These are phyloP conservation scores for Amniculicola lignicola DNA, from an alignment of 495 filamentous ascomycete species.

Conservation along the genomic window DNA sequence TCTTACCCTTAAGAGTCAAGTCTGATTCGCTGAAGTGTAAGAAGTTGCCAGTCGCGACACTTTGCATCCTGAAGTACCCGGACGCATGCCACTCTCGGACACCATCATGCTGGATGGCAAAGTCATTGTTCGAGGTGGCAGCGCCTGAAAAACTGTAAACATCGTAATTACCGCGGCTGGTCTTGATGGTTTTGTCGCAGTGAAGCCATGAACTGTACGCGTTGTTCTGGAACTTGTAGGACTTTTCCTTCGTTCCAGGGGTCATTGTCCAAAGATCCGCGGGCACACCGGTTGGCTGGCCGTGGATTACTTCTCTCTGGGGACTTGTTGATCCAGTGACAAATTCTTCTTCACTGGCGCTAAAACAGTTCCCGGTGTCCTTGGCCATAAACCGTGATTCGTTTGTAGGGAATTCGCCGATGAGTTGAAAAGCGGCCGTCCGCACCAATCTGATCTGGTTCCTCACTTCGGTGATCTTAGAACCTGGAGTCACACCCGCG, in stretches of 20 bases:
- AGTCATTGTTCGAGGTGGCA: not conserved
- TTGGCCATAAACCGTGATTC: not conserved
- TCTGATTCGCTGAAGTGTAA: conserved; percentile 10
- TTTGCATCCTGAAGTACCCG: conserved; percentile 1
- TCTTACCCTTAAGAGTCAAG: conserved; percentile 1
- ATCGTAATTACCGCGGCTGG: not conserved
- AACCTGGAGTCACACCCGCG: not conserved
- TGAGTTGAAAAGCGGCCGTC: conserved; percentile 6
- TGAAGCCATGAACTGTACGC: conserved; percentile 4
- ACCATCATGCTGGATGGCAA: not conserved
- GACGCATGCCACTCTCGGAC: not conserved
- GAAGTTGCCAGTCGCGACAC: not conserved
- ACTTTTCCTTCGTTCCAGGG: not conserved
- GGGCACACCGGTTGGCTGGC: not conserved
- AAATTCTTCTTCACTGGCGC: not conserved
- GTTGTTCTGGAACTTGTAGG: conserved; percentile 3
- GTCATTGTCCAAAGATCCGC: conserved; percentile 2
- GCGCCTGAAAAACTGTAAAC: not conserved
- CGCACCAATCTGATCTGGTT: conserved; percentile 15
- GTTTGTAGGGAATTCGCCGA: conserved; percentile 1
- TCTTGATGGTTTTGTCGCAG: not conserved
- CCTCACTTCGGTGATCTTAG: not conserved
- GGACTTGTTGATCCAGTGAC: not conserved
- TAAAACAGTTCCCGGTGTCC: not conserved
- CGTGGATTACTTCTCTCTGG: conserved; percentile 1